Evolutionary conservation across 2,329 filamentous ascomycete species (phyloP).

Genomic region (Cladosporium velox): DNA sequence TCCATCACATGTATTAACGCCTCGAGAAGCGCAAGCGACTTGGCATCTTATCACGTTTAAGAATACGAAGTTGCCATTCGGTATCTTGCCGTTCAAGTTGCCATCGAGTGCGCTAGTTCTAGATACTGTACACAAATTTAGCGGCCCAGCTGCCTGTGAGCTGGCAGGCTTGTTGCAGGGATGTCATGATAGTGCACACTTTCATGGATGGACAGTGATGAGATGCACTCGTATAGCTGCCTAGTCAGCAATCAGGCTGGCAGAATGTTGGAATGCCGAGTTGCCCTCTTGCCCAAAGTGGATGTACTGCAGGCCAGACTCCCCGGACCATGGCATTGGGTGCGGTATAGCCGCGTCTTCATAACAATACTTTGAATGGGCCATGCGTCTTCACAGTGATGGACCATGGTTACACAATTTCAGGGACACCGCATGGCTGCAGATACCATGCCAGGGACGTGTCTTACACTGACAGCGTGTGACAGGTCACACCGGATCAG

Average conservation of each 20-base stretch:
- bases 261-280: not conserved
- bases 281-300: not conserved
- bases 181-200: not conserved
- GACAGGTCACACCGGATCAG: not conserved
- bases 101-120: not conserved
- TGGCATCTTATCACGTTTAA: not conserved
- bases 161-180: not conserved
- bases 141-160: not conserved
- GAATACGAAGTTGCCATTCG: not conserved
- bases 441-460: not conserved
- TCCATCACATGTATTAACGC: not conserved
- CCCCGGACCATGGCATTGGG: not conserved
- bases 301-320: not conserved
- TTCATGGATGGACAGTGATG: not conserved
- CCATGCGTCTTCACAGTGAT: conserved; percentile 1
- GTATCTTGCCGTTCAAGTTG: not conserved
- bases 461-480: not conserved
- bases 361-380: not conserved
- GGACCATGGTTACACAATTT: not conserved
- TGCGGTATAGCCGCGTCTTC: not conserved
- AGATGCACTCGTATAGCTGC: not conserved
- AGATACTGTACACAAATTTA: not conserved
- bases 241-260: not conserved
- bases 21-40: not conserved
- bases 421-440: not conserved